These are phyloP conservation scores for Brassica nigra DNA, from an alignment of 345 rosid genomes.

Conservation along the genomic window DNA sequence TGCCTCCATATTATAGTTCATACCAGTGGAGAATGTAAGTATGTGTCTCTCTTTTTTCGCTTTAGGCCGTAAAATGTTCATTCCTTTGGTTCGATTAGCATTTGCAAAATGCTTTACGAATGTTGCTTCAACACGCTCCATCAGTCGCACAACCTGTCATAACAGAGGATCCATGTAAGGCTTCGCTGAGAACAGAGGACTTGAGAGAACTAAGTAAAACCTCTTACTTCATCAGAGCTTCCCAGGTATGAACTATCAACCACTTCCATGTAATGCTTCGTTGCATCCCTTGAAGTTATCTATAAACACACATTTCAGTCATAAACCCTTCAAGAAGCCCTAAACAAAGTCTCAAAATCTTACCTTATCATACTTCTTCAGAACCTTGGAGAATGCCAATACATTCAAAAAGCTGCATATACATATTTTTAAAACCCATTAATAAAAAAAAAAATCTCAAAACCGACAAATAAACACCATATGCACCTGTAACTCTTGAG, in stretches of 20 bases:
- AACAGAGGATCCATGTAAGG: conserved; percentile 1
- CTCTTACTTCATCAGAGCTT: conserved; percentile 66
- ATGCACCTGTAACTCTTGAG: conserved; percentile 61
- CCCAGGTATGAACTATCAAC: conserved; percentile 75
- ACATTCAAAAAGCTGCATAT: conserved; percentile 64
- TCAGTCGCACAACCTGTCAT: conserved; percentile 49
- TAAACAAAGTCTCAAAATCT: conserved; percentile 12
- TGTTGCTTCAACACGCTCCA: conserved; percentile 70
- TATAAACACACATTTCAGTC: conserved; percentile 37
- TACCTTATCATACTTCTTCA: conserved; percentile 94
- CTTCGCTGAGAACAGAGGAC: not conserved
- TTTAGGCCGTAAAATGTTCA: conserved; percentile 58
- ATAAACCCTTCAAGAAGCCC: not conserved
- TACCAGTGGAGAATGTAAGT: conserved; percentile 60
- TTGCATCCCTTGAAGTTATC: conserved; percentile 64
- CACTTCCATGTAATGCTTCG: conserved; percentile 59
- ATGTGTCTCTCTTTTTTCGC: conserved; percentile 58
- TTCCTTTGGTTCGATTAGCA: conserved; percentile 59
- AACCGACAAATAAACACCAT: not conserved
- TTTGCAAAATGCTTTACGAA: conserved; percentile 71
- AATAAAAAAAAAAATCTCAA: not conserved
- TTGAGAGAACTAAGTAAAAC: not conserved
- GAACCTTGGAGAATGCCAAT: conserved; percentile 73
- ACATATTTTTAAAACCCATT: not conserved
- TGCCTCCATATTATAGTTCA: not conserved